A percentile compares a stretch with the other conserved stretches of the same genome.
phyloP scores from a whole-genome alignment of 345 rosid genomes.

The Populus simonii region DNA sequence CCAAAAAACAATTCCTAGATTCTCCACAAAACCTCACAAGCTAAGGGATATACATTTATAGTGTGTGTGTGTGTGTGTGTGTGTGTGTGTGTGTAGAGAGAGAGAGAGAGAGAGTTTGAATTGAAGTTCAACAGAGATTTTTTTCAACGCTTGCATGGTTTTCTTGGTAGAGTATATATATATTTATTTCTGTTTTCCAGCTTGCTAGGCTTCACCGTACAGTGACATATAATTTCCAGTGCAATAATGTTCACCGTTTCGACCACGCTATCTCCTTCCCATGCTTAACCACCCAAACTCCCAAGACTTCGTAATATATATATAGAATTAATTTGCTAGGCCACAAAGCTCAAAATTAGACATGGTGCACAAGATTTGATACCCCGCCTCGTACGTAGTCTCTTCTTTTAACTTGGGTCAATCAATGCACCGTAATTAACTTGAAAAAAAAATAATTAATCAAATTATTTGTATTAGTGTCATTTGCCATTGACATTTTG shows the following conservation, averaged over 20 bases:
- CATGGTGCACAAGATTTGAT: slow-evolving; percentile 50
- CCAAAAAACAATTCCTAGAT: slow-evolving; percentile 18
- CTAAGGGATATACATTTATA: neutral
- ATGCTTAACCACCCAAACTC: slow-evolving; percentile 21
- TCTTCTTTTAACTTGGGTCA: slow-evolving; percentile 9
- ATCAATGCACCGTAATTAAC: slow-evolving; percentile 18
- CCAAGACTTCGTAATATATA: slow-evolving; percentile 21
- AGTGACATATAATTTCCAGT: slow-evolving; percentile 25
- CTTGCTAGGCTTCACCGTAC: neutral
- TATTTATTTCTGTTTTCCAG: neutral
- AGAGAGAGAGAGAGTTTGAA: slow-evolving; percentile 10
- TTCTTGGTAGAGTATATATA: slow-evolving; percentile 5
- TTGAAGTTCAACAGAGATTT: neutral
- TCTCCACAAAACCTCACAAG: neutral
- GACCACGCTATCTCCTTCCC: slow-evolving; percentile 70
- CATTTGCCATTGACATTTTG: slow-evolving; percentile 14
- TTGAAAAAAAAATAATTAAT: slow-evolving; percentile 24
- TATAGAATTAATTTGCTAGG: neutral
- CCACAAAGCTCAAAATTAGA: slow-evolving; percentile 22
- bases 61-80: too few relatives aligned
- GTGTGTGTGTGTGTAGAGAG: too few relatives aligned
- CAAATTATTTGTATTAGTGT: slow-evolving; percentile 26
- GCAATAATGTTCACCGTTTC: slow-evolving; percentile 60
- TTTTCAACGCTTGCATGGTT: slow-evolving; percentile 28
- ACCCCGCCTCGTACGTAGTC: slow-evolving; percentile 64